Conservation (phyloP, 352 stramenopile species). For the Phytophthora melonis region DNA sequence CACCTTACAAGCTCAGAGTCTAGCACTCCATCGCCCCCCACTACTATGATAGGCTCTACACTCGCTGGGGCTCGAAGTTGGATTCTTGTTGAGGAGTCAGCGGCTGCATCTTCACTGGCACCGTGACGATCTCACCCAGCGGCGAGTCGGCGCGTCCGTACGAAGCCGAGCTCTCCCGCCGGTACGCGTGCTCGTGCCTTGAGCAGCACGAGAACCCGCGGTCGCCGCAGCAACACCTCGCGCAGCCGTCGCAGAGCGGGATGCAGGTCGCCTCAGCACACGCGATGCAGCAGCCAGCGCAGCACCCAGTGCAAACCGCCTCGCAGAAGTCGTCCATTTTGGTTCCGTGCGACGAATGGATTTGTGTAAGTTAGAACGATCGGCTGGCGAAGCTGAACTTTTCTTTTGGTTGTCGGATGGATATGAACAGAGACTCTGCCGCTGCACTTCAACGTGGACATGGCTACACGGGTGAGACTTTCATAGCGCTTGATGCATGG, state of each 20-base stretch:
- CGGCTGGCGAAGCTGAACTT: neutral
- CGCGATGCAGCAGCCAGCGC: slow-evolving; percentile 40
- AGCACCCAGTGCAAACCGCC: slow-evolving; percentile 36
- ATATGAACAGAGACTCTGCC: neutral
- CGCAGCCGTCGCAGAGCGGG: slow-evolving; percentile 28
- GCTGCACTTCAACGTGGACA: neutral
- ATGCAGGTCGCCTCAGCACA: slow-evolving; percentile 21
- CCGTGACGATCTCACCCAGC: slow-evolving; percentile 17
- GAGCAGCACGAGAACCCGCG: slow-evolving; percentile 36
- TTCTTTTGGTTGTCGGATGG: neutral
- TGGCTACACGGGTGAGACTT: neutral
- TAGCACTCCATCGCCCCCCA: neutral
- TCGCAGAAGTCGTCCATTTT: slow-evolving; percentile 37
- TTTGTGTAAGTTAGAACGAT: slow-evolving; percentile 5
- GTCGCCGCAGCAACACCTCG: slow-evolving; percentile 33
- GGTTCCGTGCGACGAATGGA: neutral
- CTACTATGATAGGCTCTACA: slow-evolving; percentile 4
- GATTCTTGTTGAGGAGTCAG: slow-evolving; percentile 10
- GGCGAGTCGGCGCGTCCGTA: slow-evolving; percentile 16
- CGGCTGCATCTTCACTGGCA: slow-evolving; percentile 36
- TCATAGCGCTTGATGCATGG: no score
- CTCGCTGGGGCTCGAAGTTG: slow-evolving; percentile 4
- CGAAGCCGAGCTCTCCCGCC: slow-evolving; percentile 6
- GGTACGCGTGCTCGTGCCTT: slow-evolving; percentile 12
- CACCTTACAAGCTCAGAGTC: neutral